Conservation (phyloP, 164 flowering plant genomes). For the Brasenia schreberi region DNA sequence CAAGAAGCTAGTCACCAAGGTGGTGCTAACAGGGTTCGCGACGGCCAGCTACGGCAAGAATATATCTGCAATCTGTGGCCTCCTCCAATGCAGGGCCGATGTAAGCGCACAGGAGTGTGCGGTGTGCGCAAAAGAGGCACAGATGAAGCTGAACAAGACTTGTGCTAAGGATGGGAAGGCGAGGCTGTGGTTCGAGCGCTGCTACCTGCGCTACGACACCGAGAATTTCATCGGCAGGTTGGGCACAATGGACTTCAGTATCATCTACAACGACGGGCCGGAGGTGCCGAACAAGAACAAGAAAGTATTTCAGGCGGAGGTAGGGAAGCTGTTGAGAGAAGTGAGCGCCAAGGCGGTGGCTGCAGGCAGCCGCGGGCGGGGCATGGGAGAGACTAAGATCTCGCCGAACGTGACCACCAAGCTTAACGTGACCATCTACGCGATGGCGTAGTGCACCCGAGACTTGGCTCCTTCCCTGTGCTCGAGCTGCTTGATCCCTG, state of each 20-base stretch:
- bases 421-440: neutral
- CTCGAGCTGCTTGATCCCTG: slow-evolving; percentile 2
- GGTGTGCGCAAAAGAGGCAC: neutral
- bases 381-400: slow-evolving; percentile 1
- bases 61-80: neutral
- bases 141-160: neutral
- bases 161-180: slow-evolving; percentile 1
- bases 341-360: neutral
- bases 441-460: slow-evolving; percentile 3
- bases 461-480: neutral
- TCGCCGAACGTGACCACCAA: neutral
- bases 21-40: neutral
- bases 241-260: slow-evolving; percentile 1
- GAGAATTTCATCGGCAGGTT: slow-evolving; percentile 1
- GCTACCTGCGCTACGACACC: slow-evolving; percentile 3
- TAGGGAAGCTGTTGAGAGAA: neutral
- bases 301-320: neutral
- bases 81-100: slow-evolving; percentile 3
- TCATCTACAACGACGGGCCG: neutral
- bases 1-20: neutral
- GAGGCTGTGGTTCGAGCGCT: slow-evolving; percentile 4
- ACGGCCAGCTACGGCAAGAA: neutral
- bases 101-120: neutral
- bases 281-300: neutral
- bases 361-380: neutral